These are phyloP conservation scores for Colletotrichum sansevieriae DNA, from an alignment of 2,329 filamentous ascomycete genomes.

Conservation along the genomic window DNA sequence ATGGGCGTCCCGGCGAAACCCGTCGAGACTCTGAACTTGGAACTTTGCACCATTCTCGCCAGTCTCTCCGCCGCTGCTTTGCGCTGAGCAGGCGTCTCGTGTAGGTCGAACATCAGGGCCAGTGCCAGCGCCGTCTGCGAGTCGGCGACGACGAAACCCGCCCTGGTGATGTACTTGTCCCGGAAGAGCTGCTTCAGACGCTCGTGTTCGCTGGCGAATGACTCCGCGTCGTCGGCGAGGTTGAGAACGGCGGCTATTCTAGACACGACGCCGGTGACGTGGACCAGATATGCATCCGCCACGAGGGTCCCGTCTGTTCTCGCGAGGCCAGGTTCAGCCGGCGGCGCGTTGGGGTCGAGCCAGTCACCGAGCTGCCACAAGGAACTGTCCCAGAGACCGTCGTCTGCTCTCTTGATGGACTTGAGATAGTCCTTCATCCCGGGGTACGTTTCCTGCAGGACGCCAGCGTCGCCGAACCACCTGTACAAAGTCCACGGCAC, in stretches of 20 bases:
- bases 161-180: constrained; percentile 47
- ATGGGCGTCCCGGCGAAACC: constrained; percentile 60
- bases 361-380: constrained; percentile 60
- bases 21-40: constrained; percentile 54
- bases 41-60: constrained; percentile 48
- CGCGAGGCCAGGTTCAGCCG: constrained; percentile 54
- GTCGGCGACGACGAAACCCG: constrained; percentile 49
- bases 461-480: constrained; percentile 52
- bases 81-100: constrained; percentile 42
- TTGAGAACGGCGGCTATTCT: constrained; percentile 51
- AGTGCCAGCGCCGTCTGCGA: constrained; percentile 57
- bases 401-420: constrained; percentile 49
- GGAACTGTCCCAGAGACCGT: constrained; percentile 55
- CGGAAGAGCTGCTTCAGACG: constrained; percentile 48
- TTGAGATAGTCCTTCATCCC: constrained; percentile 57
- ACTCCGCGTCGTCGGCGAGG: constrained; percentile 44
- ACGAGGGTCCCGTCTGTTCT: constrained; percentile 57
- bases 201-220: constrained; percentile 42
- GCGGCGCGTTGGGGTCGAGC: constrained; percentile 61
- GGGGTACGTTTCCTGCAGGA: constrained; percentile 53
- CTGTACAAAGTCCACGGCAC: constrained; percentile 57
- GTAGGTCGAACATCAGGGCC: constrained; percentile 53
- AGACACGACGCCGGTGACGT: constrained; percentile 54
- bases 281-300: constrained; percentile 61
- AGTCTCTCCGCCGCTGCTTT: constrained; percentile 47